Evolutionary conservation across 2,329 filamentous ascomycete genomes (phyloP), one percentile per base, ranked within the genome.

Genomic region (Diaporthe sp.): DNA sequence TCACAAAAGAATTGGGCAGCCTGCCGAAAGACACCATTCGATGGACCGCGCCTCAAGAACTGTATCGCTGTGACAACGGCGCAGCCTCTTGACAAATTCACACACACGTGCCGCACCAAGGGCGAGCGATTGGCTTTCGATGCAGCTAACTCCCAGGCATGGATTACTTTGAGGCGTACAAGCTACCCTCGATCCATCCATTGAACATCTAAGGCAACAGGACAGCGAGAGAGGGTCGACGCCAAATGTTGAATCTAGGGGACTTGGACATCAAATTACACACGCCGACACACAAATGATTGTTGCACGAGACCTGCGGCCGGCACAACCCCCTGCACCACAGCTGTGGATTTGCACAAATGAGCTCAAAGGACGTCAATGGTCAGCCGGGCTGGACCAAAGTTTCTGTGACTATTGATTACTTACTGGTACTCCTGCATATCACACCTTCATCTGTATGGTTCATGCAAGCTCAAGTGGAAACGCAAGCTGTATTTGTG

Each of bases 401-500:
- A 39, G 47, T 57, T 49, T 58, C 58, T 60, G 44, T 44, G 39
- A 60, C 70, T 65, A 75, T 53, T 39, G 71, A 68, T 63, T 73
- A 67, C 67, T 51, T 63, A 58, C 61, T 25, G 58, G 51, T 53
- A 20, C 58, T 61, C 61, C 47, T 73, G 70, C 75, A 76, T 71
- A 47, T 75, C 31, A 44, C 67, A 28, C 39, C n/a, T 28, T 74
- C 55, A 61, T 73, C 31, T 70, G 47, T 63, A 70, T 63, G 70
- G 60, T 58, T 75, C 53, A 65, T 71, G 70, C 68, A 51, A 57
- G 20, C 39, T 51, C 44, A 42, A 42, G 51, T 65, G 49, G 70
- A 61, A 60, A 73, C 55, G 71, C 71, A 67, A 55, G 51, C 39
- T 72, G 63, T 81, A 86, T 85, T 85, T 83, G 81, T 84, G 86